A percentile compares a stretch with the other conserved stretches of the same genome.
phyloP scores from a whole-genome alignment of 257 asterid genomes.

The Salvia rosmarinus region DNA sequence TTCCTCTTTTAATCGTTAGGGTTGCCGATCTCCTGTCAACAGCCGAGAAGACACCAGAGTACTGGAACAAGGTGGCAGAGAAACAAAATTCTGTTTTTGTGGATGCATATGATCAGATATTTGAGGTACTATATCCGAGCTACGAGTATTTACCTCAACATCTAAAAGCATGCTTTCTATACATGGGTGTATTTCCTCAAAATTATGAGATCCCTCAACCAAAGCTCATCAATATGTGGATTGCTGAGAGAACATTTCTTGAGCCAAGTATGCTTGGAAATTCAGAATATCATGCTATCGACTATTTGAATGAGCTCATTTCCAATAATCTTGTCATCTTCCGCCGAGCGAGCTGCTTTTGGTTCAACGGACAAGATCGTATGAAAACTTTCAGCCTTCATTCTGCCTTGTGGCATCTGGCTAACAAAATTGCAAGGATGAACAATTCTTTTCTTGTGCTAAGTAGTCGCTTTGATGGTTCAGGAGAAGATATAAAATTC shows the following conservation, averaged over 20 bases:
- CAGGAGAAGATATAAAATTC: not conserved
- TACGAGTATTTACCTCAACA: constrained; percentile 31
- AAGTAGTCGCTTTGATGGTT: not conserved
- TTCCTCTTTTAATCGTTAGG: constrained; percentile 29
- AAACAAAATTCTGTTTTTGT: not conserved
- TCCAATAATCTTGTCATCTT: not conserved
- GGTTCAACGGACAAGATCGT: not conserved
- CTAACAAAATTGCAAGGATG: not conserved
- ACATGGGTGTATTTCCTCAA: not conserved
- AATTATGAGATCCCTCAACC: not conserved
- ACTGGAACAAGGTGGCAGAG: constrained; percentile 20
- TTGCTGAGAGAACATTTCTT: constrained; percentile 23
- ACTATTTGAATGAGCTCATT: not conserved
- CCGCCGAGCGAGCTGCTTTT: not conserved
- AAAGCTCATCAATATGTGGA: constrained; percentile 13
- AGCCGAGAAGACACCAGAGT: not conserved
- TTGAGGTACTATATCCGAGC: constrained; percentile 15
- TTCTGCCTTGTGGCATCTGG: not conserved
- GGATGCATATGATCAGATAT: not conserved
- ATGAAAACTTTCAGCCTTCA: constrained; percentile 7
- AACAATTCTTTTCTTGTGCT: not conserved
- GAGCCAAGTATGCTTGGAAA: not conserved
- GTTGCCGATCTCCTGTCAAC: constrained; percentile 26
- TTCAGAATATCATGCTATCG: not conserved
- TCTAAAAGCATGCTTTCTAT: not conserved